Conservation (phyloP, 108 stramenopile genomes). For the Cyclotella cryptica region DNA sequence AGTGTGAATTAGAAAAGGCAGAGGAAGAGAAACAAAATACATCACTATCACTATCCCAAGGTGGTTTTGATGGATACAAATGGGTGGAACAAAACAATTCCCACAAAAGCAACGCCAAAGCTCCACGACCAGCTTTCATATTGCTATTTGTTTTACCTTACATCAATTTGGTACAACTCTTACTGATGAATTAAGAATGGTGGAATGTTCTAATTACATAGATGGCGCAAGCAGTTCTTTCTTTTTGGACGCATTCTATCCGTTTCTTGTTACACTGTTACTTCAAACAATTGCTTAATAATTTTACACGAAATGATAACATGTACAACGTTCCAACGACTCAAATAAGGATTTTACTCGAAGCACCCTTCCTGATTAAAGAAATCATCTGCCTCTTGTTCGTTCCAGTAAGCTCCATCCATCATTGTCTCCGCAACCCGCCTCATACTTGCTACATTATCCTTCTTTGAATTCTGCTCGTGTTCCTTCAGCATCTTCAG, state of each 20-base stretch:
- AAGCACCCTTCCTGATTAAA: slow-evolving; percentile 28
- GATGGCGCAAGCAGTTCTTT: no score
- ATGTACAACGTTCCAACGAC: not conserved
- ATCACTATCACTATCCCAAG: not conserved
- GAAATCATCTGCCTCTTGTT: slow-evolving; percentile 19
- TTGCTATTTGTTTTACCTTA: not conserved
- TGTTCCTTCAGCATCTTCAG: slow-evolving; percentile 64
- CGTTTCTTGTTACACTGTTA: no score
- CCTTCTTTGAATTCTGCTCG: slow-evolving; percentile 29
- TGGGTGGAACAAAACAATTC: slow-evolving; percentile 2
- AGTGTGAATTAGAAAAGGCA: slow-evolving; percentile 33
- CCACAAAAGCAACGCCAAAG: not conserved
- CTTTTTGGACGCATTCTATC: no score
- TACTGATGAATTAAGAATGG: no score
- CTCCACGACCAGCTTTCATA: not conserved
- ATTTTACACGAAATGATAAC: no score
- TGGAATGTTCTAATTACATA: no score
- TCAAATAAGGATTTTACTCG: not conserved
- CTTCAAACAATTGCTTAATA: no score
- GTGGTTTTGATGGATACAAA: slow-evolving; percentile 9
- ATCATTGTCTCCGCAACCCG: slow-evolving; percentile 21
- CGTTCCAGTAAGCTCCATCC: slow-evolving; percentile 42
- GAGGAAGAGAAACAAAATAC: slow-evolving; percentile 18
- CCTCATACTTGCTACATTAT: slow-evolving; percentile 29
- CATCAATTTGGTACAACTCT: no score